These are phyloP conservation scores for Globisporangium echinulatum DNA, from an alignment of 352 stramenopile species.

Conservation along the genomic window DNA sequence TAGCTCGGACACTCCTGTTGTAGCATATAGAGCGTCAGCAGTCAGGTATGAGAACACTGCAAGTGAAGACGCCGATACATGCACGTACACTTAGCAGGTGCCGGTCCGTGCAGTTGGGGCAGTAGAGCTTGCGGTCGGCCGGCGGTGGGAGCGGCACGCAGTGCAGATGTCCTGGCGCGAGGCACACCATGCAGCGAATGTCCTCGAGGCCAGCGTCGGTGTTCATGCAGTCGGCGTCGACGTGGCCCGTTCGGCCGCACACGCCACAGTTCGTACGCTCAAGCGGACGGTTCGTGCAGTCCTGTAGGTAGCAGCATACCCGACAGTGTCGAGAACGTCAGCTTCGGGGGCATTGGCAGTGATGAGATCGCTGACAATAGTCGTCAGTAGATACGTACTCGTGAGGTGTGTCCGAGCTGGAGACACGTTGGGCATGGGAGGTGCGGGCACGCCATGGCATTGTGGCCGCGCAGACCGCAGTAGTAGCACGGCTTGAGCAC, in stretches of 20 bases:
- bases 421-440: slow-evolving; percentile 62
- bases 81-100: slow-evolving; percentile 35
- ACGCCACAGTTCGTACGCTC: slow-evolving; percentile 32
- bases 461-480: slow-evolving; percentile 67
- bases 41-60: no score
- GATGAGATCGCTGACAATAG: neutral
- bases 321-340: no score
- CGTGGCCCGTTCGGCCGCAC: slow-evolving; percentile 55
- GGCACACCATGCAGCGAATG: slow-evolving; percentile 75
- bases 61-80: neutral
- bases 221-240: slow-evolving; percentile 34
- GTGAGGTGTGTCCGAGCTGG: slow-evolving; percentile 59
- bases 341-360: neutral
- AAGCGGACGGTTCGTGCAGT: slow-evolving; percentile 49
- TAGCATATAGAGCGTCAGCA: no score
- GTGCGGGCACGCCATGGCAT: slow-evolving; percentile 58
- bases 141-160: slow-evolving; percentile 61
- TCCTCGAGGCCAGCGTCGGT: slow-evolving; percentile 15
- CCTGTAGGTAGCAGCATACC: slow-evolving; percentile 14
- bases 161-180: slow-evolving; percentile 49
- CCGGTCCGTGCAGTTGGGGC: slow-evolving; percentile 52
- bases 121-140: slow-evolving; percentile 66
- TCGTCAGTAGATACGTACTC: slow-evolving; percentile 17
- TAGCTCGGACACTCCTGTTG: slow-evolving; percentile 32
- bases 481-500: slow-evolving; percentile 73